Percentiles rank a stretch among this genome's conserved stretches.
phyloP scores from a whole-genome alignment of 23 red algal species.

The Gracilaria vermiculophylla region DNA sequence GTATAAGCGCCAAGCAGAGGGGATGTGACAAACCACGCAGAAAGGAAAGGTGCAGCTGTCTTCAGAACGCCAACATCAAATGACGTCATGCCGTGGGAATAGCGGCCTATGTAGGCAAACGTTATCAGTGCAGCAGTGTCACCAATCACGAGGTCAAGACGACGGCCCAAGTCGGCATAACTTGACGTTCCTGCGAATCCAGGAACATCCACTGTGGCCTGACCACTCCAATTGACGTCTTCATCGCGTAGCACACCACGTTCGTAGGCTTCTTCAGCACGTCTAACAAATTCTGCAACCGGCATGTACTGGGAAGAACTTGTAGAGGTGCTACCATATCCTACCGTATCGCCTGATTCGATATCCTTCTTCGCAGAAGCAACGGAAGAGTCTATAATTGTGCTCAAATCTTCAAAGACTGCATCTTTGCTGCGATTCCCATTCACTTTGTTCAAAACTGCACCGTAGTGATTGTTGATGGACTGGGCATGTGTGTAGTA shows the following conservation, averaged over 20 bases:
- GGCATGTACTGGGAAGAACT: conserved; percentile 23
- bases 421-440: conserved; percentile 71
- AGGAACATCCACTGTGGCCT: conserved; percentile 44
- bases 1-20: conserved; percentile 78
- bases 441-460: conserved; percentile 68
- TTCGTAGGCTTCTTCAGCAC: conserved; percentile 73
- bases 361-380: neutral
- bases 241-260: conserved; percentile 37
- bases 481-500: conserved; percentile 81
- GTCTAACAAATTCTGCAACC: conserved; percentile 77
- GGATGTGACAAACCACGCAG: conserved; percentile 64
- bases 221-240: conserved; percentile 83
- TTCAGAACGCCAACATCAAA: conserved; percentile 45
- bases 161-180: conserved; percentile 54
- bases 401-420: conserved; percentile 73
- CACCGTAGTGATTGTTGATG: conserved; percentile 74
- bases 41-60: conserved; percentile 79
- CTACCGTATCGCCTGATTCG: neutral
- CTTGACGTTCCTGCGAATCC: conserved; percentile 31
- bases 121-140: conserved; percentile 55
- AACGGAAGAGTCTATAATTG: conserved; percentile 56
- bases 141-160: conserved; percentile 69
- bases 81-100: neutral
- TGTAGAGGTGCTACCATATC: neutral
- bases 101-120: conserved; percentile 63